Percentiles rank a stretch among this genome's conserved stretches.
Evolutionary conservation across 2,329 filamentous ascomycete genomes (phyloP).

Genomic region (Diplodia sapinea): DNA sequence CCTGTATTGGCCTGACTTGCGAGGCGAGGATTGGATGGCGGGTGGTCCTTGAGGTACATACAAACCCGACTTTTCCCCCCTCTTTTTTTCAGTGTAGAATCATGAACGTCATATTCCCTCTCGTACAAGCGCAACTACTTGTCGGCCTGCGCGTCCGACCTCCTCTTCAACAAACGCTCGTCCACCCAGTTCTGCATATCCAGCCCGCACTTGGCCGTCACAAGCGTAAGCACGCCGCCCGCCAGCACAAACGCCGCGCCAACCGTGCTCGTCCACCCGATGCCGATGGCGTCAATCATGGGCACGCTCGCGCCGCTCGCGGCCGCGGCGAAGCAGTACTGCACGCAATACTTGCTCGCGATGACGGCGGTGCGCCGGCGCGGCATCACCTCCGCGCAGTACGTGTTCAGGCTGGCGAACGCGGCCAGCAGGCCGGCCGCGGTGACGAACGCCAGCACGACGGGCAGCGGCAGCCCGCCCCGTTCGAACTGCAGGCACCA

Average conservation of each 20-base stretch:
- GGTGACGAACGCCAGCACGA: conserved; percentile 44
- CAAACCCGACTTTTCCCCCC: not conserved
- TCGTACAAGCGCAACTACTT: too few species aligned
- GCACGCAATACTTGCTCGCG: conserved; percentile 43
- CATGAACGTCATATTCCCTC: not conserved
- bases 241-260: conserved; percentile 32
- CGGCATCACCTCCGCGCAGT: conserved; percentile 45
- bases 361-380: conserved; percentile 38
- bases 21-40: conserved; percentile 18
- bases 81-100: not conserved
- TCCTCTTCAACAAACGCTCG: not conserved
- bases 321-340: conserved; percentile 40
- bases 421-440: conserved; percentile 48
- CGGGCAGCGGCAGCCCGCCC: conserved; percentile 46
- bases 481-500: conserved; percentile 46
- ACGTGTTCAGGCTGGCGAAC: conserved; percentile 51
- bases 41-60: not conserved
- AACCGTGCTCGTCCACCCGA: conserved; percentile 36
- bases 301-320: conserved; percentile 39
- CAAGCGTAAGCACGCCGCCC: conserved; percentile 33
- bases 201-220: conserved; percentile 33
- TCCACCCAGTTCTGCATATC: conserved; percentile 35
- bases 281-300: conserved; percentile 40
- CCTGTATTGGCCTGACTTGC: conserved; percentile 34
- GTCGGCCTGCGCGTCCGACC: not conserved